Base-by-base conservation (phyloP, 306 rosid genomes). In the Vigna unguiculata region DNA sequence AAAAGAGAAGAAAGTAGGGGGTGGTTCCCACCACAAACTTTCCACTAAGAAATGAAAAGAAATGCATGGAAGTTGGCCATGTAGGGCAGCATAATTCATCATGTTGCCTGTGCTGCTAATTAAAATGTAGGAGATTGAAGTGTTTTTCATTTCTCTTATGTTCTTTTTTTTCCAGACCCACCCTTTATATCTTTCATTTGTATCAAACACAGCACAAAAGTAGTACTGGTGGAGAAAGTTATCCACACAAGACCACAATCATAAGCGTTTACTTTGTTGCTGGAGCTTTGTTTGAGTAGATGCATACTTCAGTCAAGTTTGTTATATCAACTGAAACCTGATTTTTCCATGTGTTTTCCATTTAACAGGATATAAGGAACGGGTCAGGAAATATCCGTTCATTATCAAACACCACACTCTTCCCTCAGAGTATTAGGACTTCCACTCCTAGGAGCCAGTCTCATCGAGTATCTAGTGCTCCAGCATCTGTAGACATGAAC, bases 401-500 rank as follows among this genome's bases (percentile, higher is more conserved):
- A 49, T 87, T 93, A 57, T 86, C 99, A 22, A 90, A 87, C 82
- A 87, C 94, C 59, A 89, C 97, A 48, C 90, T 90, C 46, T 95
- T 92, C 72, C 99, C 99, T 47, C 99, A 95, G 71, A 95, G 97
- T 83, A 80, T 95, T 43, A 83, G 97, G 74, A 74, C 83, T 19
- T 85, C 92, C 77, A 63, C 85, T 53, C 78, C 91, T 19, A 92
- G 85, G 86, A 71, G 74, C 68, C 97, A 91, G 49, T 81, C 93
- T 59, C 71, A 73, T 40, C 89, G 92, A 2, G 68, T 80, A 20
- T 67, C 79, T 14, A 89, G 82, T 67, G 81, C 87, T 54, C 82
- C 86, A 3, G 78, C 88, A 3, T 76, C 90, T 13, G 54, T 78
- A 22, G 77, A 76, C 71, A 65, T 13, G 58, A 91, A 67, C 9